Evolutionary conservation across 1,284 basidiomycete species (phyloP), one percentile per base, ranked within the genome.

Genomic region (Moesziomyces sp.): DNA sequence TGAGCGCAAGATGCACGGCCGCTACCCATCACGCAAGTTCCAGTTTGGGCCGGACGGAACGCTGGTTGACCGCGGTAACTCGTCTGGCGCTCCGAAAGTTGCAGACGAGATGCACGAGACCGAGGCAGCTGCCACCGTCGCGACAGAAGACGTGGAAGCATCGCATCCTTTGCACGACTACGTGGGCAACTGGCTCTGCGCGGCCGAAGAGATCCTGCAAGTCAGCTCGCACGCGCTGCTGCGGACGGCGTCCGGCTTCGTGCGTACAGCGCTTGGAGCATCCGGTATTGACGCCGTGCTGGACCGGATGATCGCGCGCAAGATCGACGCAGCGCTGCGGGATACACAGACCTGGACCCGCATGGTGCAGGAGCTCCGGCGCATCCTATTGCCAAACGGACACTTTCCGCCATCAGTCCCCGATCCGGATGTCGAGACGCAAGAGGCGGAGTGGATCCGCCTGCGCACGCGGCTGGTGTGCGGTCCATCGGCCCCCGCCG

Each of bases 1-100:
- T 40, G 72, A 74, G 44, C 58, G 59, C 35, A 61, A 57, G 35
- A 74, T 74, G 72, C 72, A 74, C 16, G 72, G 72, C 24, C 66
- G 72, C 30, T 74, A 58, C 35, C 72, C 72, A 3, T 74, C 72
- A 19, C 60, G 60, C 56, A 69, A 59, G 46, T 63, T 59, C 24
- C 52, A 69, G 2, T 52, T 46, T 42, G 46, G 49, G 38, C 46
- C 21, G n/a, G 46, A 63, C 13, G 66, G 50, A 42, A 56, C 52
- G 3, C 46, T 62, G 40, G 47, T 48, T 9, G 60, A 14, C 0
- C 60, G 52, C 23, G 56, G 42, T 10, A 47, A 19, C n/a, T 59
- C 60, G 11, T 48, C 52, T 4, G 56, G 52, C 8, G 35, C 40
- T 13, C 1, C 38, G 6, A 40, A 40, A 16, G 38, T 16, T 14